Base-by-base conservation (phyloP, 192 early-diverging fungal species). In the Oehlia diaphana region DNA sequence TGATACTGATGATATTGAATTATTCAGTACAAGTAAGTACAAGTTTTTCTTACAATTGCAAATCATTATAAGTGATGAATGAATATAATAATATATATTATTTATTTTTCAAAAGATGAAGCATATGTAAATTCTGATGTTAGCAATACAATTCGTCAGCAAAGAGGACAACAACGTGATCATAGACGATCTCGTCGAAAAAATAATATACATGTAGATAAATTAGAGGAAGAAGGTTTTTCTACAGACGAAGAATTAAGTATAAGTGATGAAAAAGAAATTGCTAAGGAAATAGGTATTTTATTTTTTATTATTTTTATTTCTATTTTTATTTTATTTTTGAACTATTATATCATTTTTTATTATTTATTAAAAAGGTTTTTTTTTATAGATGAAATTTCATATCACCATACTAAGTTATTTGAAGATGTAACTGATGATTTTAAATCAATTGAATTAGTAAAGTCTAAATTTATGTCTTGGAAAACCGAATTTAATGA, bases 241-340 rank as follows among this genome's bases (percentile, higher is more conserved):
- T 86, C 84, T 44, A 85, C 88, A 1, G 89, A 90, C 75, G 89
- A 88, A 69, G 85, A 89, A n/a, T 23, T 88, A 8, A 68, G 62
- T 9, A 79, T 80, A 33, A 70, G 75, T 4, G 84, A 83, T 47
- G 44, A 76, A 16, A 49, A 53, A 9, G 82, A 87, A 63, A 74
- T 84, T 16, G 79, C 80, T 12, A 62, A 77, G 14, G 82, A 72
- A 50, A n/a, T 87, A 58, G 83, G 83, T 78, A 77, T 31, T 31
- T 31, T 31, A 31, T 31, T 31, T 31, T 31, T 31, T 31, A 31
- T 31, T 2, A 9, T 26, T 64, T 19, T 70, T 4, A 37, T 39
- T 3, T 39, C 19, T 47, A 28, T 64, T n/a, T 72, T 35, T 64
- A 0, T 23, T 12, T 21, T 13, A 3, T 26, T 58, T 21, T 13